Percentiles rank a stretch among this genome's conserved stretches.
Evolutionary conservation across 2,329 filamentous ascomycete genomes (phyloP).

Genomic region (Cytospora chrysosperma): DNA sequence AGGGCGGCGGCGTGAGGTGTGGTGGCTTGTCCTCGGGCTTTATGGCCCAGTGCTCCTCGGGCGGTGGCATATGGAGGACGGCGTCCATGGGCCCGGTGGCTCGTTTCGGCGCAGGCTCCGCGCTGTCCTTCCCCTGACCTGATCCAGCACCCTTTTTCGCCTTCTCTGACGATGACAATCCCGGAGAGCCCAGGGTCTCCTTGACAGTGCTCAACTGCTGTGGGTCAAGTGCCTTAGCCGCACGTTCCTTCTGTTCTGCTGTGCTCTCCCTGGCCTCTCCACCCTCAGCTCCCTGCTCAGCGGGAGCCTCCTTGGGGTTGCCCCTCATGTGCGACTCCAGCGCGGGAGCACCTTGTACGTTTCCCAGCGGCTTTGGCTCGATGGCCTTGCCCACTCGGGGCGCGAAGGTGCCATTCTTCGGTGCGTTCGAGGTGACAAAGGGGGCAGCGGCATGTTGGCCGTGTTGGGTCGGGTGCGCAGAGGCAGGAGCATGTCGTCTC

Average conservation of each 20-base stretch:
- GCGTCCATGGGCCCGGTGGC: constrained; percentile 50
- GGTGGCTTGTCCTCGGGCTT: constrained; percentile 51
- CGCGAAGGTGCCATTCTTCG: constrained; percentile 47
- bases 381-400: constrained; percentile 61
- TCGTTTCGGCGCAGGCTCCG: constrained; percentile 37
- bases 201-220: constrained; percentile 17
- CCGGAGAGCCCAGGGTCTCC: constrained; percentile 19
- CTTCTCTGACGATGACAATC: constrained; percentile 22
- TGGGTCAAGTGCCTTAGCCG: constrained; percentile 21
- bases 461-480: constrained; percentile 25
- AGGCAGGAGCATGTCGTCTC: constrained; percentile 29
- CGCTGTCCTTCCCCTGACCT: constrained; percentile 12
- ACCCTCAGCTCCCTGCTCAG: background rate
- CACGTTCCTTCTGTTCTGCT: constrained; percentile 19
- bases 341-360: constrained; percentile 22
- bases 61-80: constrained; percentile 47
- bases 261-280: constrained; percentile 15
- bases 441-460: constrained; percentile 29
- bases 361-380: constrained; percentile 44
- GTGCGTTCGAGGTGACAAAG: constrained; percentile 39
- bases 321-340: constrained; percentile 22
- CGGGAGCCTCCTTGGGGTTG: constrained; percentile 24
- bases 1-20: constrained; percentile 71
- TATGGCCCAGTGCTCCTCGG: constrained; percentile 32
- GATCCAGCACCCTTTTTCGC: constrained; percentile 21